Evolutionary conservation across 2,329 filamentous ascomycete genomes (phyloP), one percentile per base, ranked within the genome.

Genomic region (Sporothrix dimorphospora): DNA sequence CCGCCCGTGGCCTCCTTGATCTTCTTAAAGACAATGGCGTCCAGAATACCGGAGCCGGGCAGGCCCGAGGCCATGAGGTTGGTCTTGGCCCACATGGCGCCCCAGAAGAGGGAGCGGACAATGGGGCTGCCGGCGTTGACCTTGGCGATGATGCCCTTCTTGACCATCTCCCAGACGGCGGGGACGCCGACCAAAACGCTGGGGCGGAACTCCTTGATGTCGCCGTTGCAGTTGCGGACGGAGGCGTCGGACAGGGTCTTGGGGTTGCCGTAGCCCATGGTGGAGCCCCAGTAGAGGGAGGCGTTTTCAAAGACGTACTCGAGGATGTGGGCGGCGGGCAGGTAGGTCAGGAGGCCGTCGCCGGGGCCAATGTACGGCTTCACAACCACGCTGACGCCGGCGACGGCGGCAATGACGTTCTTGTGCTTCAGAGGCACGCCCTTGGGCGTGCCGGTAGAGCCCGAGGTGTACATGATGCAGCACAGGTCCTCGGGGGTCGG

Each of bases 241-340:
- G 91, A 94, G 47, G 85, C 84, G 79, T 97, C 93, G 4, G 94
- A 95, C 73, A 97, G 86, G 2, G 94, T 97, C 80, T 92, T 91
- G 51, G 93, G 92, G 81, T 93, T 94, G 75, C 94, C 94, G 81
- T 97, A 97, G 57, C 94, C 94, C 91, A 97, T 94, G 71, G 90
- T 93, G 72, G 92, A 89, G 78, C 94, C 94, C 93, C 93, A 97
- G 84, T 89, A 94, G 74, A 97, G 82, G 73, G 89, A 90, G 12
- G 92, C 88, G 78, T 94, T 95, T 82, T 97, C 94, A 79, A 97
- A 96, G 76, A 97, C 92, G 78, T 94, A 95, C 80, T 97, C 94
- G 77, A 97, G 88, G 79, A 97, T 97, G 79, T 97, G 94, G 1
- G 94, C 93, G 71, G 94, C 88, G 5, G 94, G 94, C 2, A 97